Evolutionary conservation across 2,329 filamentous ascomycete genomes (phyloP), one percentile per base, ranked within the genome.

Genomic region (Calonectria hawksworthii): DNA sequence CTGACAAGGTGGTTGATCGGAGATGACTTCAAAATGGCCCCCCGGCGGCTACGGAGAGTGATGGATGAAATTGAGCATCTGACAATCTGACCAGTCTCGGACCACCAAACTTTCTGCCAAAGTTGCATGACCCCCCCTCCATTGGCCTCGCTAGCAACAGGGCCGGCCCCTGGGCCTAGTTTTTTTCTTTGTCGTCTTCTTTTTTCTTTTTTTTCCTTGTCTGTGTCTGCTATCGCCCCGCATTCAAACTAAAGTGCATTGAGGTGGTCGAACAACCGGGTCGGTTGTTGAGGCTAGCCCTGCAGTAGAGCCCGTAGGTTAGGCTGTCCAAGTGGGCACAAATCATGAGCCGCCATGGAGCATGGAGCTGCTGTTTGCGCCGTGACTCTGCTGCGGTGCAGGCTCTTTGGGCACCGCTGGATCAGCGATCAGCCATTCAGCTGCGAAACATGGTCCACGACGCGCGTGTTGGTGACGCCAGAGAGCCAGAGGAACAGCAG

Each of bases 391-490:
- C 68, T 72, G 70, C 64, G 23, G 34, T 38, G 71, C 50, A 56
- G n/a, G 56, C 50, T 68, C 59, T 66, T 74, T 70, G 72, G 72
- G 72, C 74, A 78, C 71, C 75, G 73, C 74, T 73, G 68, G 76
- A 76, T 70, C 66, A 73, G 64, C 73, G 67, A 63, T 71, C 75
- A 73, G 36, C 78, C 78, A 79, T 79, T 72, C 67, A 75, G 52
- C 72, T 61, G 71, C 73, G 70, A 59, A 73, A 73, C 75, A 79
- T 80, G 78, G 73, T 79, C 67, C 74, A 65, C 73, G 67, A 80
- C 77, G 77, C 72, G 76, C 74, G 78, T 76, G 70, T 80, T 74
- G 74, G 73, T 77, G 74, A 78, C 63, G 63, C 61, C 61, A 64
- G 54, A 52, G 30, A 44, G 28, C 54, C 47, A 61, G 50, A 56